Conservation (phyloP, 2,329 filamentous ascomycete genomes). For the Penicillium sp. region DNA sequence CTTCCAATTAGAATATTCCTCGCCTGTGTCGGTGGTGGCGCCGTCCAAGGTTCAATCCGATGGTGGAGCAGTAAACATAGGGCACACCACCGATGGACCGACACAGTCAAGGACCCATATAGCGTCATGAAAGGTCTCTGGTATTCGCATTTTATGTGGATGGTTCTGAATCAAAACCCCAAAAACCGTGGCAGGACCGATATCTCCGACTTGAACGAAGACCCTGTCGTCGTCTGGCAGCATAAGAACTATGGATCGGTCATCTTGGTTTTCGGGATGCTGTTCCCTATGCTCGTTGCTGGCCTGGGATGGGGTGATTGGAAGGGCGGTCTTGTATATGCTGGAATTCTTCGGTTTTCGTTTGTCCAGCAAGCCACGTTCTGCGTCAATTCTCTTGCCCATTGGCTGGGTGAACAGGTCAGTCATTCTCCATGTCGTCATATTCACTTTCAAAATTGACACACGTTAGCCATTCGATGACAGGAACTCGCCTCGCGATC, state of each 20-base stretch:
- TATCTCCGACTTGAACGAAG: slow-evolving; percentile 79
- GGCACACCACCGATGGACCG: slow-evolving; percentile 82
- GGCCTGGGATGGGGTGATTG: slow-evolving; percentile 75
- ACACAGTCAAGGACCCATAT: slow-evolving; percentile 84
- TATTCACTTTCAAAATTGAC: background rate
- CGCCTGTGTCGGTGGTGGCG: slow-evolving; percentile 72
- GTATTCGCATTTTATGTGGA: slow-evolving; percentile 80
- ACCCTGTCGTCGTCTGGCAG: slow-evolving; percentile 77
- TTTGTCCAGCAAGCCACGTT: slow-evolving; percentile 85
- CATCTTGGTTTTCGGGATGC: slow-evolving; percentile 68
- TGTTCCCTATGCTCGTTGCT: slow-evolving; percentile 70
- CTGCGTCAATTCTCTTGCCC: slow-evolving; percentile 83
- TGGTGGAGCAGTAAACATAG: slow-evolving; percentile 84
- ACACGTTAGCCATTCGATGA: slow-evolving; percentile 66
- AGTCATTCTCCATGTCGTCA: background rate
- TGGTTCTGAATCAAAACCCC: slow-evolving; percentile 76
- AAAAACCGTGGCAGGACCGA: slow-evolving; percentile 80
- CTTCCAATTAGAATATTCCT: slow-evolving; percentile 73
- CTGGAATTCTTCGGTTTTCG: slow-evolving; percentile 75
- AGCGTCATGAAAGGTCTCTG: slow-evolving; percentile 80
- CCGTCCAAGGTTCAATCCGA: slow-evolving; percentile 76
- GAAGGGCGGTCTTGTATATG: slow-evolving; percentile 75
- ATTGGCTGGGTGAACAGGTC: slow-evolving; percentile 77
- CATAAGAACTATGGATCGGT: slow-evolving; percentile 77
- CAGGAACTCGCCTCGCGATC: slow-evolving; percentile 80